Percentiles rank a stretch among this genome's conserved stretches.
These are phyloP conservation scores for Euphorbia pulcherrima DNA, from an alignment of 345 rosid species.

Conservation along the genomic window DNA sequence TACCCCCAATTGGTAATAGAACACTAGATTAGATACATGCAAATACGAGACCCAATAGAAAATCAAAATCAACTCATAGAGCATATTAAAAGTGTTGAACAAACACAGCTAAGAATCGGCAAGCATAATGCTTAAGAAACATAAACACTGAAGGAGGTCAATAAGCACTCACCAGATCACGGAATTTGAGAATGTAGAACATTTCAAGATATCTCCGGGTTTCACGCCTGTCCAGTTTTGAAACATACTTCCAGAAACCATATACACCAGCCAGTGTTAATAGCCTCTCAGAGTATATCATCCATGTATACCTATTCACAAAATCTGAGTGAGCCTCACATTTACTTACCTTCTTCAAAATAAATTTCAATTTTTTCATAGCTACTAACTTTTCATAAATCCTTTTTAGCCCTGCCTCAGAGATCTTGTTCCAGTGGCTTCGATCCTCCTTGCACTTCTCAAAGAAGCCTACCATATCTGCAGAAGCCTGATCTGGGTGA, in stretches of 20 bases:
- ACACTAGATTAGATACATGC: too few species aligned
- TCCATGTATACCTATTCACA: conserved; percentile 80
- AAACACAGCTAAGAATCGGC: neutral
- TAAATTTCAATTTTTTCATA: neutral
- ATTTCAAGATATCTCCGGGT: conserved; percentile 90
- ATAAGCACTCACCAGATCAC: conserved; percentile 58
- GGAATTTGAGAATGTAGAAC: conserved; percentile 96
- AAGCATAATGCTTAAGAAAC: neutral
- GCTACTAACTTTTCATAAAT: conserved; percentile 64
- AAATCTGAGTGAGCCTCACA: conserved; percentile 20
- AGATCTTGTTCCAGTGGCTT: conserved; percentile 68
- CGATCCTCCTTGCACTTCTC: conserved; percentile 65
- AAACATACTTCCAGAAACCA: conserved; percentile 89
- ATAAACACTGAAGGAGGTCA: neutral
- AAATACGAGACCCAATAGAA: too few species aligned
- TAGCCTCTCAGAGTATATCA: conserved; percentile 85
- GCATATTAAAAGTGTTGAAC: neutral
- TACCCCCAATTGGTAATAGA: too few species aligned
- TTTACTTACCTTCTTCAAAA: neutral
- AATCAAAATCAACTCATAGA: too few species aligned
- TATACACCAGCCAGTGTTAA: conserved; percentile 95
- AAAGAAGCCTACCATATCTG: conserved; percentile 63
- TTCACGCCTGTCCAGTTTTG: conserved; percentile 90
- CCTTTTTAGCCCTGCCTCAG: conserved; percentile 73
- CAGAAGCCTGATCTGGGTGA: conserved; percentile 73